Evolutionary conservation across 805 yeast genomes (phyloP), one percentile per base, ranked within the genome.

Genomic region (Candida fluviatilis): DNA sequence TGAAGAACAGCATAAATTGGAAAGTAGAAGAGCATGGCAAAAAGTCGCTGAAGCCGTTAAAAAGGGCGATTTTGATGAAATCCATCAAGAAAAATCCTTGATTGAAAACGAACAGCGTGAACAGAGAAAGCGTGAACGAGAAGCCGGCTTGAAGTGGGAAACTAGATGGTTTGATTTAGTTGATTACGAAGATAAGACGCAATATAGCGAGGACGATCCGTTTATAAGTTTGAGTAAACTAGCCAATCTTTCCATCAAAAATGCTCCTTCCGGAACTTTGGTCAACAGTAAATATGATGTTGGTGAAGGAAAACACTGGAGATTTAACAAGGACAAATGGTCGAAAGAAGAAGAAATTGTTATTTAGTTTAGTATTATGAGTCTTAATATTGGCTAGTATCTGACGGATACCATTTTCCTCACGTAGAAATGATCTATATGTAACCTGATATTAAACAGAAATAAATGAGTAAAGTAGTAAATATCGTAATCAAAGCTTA

Each of bases 101-200:
- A 74, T 93, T 48, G 99, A 91, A 67, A 83, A 85, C 53, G 75
- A 69, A 17, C 97, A 91, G 69, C 81, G 99, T 57, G 89, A 78
- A 33, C 56, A 83, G 61, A 78, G 98, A 57, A 80, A 77, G 62
- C 58, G 69, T 41, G 99, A 93, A 64, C 61, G 66, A 42, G 86
- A 72, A 27, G 62, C 73, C 4, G 90, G 85, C 31, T 55, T 57
- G 12, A 55, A 56, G 35, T 91, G 99, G 99, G 62, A 76, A 50
- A 76, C 80, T 45, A 78, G 91, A 63, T 91, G 95, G 91, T 91
- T 91, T 61, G 76, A 74, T 47, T 45, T 49, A 32, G 58, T 58
- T 13, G 66, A 67, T 43, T 58, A 62, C 40, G 44, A 31, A 25
- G 28, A 35, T n/a, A 15, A 15, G 13, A 3, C 25, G 3, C 24